These are phyloP conservation scores for Chlamydomonas reinhardtii DNA, from an alignment of 163 green algal genomes.

Conservation along the genomic window DNA sequence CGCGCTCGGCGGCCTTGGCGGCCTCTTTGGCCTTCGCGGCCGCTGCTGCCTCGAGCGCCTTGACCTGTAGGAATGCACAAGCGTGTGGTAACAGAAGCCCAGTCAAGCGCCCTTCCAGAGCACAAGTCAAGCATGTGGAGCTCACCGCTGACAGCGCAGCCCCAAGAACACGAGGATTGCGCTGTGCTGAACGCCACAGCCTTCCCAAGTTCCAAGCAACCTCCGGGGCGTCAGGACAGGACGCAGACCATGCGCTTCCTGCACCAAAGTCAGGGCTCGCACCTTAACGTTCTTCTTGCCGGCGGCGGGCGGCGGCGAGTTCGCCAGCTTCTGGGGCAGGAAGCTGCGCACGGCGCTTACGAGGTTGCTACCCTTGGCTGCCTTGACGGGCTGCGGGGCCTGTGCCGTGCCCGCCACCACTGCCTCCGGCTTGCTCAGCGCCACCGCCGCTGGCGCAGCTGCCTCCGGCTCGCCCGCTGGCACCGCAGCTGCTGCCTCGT, in stretches of 20 bases:
- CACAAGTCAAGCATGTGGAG: too few species aligned
- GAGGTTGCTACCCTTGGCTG: constrained; percentile 55
- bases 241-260: too few species aligned
- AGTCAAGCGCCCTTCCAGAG: too few species aligned
- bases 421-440: not conserved
- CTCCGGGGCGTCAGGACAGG: too few species aligned
- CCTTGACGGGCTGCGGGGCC: not conserved
- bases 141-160: too few species aligned
- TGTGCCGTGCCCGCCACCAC: not conserved
- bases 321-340: constrained; percentile 52
- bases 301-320: constrained; percentile 50
- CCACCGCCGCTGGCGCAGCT: not conserved
- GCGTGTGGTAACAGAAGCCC: too few species aligned
- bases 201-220: too few species aligned
- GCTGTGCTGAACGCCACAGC: too few species aligned
- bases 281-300: constrained; percentile 65
- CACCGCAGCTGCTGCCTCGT: not conserved
- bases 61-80: constrained; percentile 55
- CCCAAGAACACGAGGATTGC: too few species aligned
- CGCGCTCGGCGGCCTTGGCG: constrained; percentile 36
- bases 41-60: constrained; percentile 62
- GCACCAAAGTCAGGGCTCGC: not conserved
- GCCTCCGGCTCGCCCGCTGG: not conserved
- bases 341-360: constrained; percentile 61
- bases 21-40: constrained; percentile 65